Conservation (phyloP, 108 stramenopile genomes). For the Stephanodiscus minutulus region DNA sequence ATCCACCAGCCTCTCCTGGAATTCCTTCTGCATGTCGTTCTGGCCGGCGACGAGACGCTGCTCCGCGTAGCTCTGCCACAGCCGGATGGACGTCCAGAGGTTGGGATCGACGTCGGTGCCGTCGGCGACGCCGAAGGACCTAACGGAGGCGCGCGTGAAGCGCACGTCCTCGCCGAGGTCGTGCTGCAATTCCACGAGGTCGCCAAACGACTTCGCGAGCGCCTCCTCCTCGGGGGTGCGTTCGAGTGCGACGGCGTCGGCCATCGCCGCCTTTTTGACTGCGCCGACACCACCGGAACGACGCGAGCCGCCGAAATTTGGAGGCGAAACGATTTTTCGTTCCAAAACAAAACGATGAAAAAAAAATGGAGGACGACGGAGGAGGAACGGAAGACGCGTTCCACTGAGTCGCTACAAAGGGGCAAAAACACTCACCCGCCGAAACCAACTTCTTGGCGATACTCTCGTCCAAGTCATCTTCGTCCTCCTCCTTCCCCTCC, state of each 20-base stretch:
- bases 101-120: conserved; percentile 66
- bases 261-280: conserved; percentile 24
- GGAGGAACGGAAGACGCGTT: background rate
- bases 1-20: conserved; percentile 75
- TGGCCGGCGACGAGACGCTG: conserved; percentile 75
- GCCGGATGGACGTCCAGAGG: conserved; percentile 80
- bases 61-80: conserved; percentile 85
- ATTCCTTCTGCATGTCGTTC: conserved; percentile 84
- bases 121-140: conserved; percentile 59
- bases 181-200: conserved; percentile 75
- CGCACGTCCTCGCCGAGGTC: conserved; percentile 83
- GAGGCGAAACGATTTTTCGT: background rate
- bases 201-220: conserved; percentile 52
- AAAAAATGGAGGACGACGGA: conserved; percentile 3
- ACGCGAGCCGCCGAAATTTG: background rate
- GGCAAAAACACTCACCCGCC: conserved; percentile 2
- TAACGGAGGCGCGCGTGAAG: conserved; percentile 70
- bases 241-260: conserved; percentile 7
- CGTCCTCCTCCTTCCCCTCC: conserved; percentile 23
- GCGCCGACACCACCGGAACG: background rate
- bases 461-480: conserved; percentile 29
- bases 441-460: conserved; percentile 25
- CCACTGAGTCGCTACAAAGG: too few relatives aligned
- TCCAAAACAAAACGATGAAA: background rate
- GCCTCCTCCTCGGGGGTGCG: conserved; percentile 53